Evolutionary conservation across 2,329 filamentous ascomycete genomes (phyloP).

Genomic region (Venturiaceae sp.): DNA sequence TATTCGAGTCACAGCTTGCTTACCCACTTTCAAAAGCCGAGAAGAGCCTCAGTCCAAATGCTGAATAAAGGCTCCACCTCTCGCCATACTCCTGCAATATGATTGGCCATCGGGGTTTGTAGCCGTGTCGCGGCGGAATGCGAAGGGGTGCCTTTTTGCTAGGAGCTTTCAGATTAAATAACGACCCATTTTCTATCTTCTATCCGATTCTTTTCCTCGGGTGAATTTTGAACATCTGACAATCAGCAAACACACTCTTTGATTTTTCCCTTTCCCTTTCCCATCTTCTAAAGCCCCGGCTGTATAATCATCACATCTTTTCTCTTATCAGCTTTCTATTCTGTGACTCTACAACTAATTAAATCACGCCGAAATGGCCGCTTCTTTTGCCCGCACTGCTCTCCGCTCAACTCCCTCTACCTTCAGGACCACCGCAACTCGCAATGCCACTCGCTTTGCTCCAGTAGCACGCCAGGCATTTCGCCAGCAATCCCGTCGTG

Average conservation of each 20-base stretch:
- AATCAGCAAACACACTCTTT: not conserved
- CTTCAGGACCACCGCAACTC: conserved; percentile 15
- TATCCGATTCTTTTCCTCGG: not conserved
- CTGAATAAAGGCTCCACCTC: not conserved
- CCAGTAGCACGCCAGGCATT: conserved; percentile 54
- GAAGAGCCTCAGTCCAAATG: not conserved
- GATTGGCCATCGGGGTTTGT: not conserved
- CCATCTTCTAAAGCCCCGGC: not conserved
- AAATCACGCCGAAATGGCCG: not conserved
- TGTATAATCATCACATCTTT: not conserved
- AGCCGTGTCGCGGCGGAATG: too few relatives aligned
- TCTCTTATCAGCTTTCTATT: not conserved
- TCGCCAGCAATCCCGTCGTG: conserved; percentile 65
- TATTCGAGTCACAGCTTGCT: not conserved
- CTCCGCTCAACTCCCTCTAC: not conserved
- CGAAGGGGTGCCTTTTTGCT: not conserved
- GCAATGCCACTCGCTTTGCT: conserved; percentile 35
- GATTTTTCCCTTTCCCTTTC: too few relatives aligned
- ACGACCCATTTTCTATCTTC: not conserved
- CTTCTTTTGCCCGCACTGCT: conserved; percentile 5
- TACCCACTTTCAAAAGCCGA: not conserved
- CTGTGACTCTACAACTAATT: not conserved
- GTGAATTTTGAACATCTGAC: not conserved
- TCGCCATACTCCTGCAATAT: not conserved
- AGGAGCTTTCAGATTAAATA: not conserved